These are phyloP conservation scores for Nicotiana rustica DNA, from an alignment of 305 asterid genomes.

Conservation along the genomic window DNA sequence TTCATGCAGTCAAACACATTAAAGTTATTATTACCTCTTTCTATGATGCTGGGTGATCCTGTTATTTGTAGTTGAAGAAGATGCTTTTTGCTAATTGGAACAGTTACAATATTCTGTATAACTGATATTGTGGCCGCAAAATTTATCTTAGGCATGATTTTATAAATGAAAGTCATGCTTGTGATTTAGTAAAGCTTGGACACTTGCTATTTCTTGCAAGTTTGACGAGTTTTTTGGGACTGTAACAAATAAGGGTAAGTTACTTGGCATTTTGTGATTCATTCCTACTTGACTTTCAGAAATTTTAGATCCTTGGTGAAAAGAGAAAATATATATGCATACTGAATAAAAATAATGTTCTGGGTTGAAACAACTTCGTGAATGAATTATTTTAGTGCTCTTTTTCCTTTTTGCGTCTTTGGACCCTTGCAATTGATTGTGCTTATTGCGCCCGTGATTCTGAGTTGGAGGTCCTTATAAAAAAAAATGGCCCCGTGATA, in stretches of 20 bases:
- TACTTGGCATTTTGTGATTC: not conserved
- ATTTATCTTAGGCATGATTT: not conserved
- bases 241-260: conserved; percentile 5
- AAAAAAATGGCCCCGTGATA: not conserved
- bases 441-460: not conserved
- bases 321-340: not conserved
- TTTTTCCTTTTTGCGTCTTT: not conserved
- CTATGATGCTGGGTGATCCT: not conserved
- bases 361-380: not conserved
- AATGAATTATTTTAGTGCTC: not conserved
- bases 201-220: conserved; percentile 18
- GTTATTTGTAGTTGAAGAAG: not conserved
- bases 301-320: conserved; percentile 7
- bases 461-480: not conserved
- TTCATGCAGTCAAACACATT: not conserved
- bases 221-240: not conserved
- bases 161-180: not conserved
- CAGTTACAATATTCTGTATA: not conserved
- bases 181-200: not conserved
- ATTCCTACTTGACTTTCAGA: not conserved
- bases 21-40: conserved; percentile 7
- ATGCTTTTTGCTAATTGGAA: not conserved
- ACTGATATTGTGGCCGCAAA: not conserved
- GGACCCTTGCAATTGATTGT: not conserved
- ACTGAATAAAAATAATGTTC: not conserved